Base-by-base conservation (phyloP, 1,284 basidiomycete genomes). In the Ceratobasidium sp. region DNA sequence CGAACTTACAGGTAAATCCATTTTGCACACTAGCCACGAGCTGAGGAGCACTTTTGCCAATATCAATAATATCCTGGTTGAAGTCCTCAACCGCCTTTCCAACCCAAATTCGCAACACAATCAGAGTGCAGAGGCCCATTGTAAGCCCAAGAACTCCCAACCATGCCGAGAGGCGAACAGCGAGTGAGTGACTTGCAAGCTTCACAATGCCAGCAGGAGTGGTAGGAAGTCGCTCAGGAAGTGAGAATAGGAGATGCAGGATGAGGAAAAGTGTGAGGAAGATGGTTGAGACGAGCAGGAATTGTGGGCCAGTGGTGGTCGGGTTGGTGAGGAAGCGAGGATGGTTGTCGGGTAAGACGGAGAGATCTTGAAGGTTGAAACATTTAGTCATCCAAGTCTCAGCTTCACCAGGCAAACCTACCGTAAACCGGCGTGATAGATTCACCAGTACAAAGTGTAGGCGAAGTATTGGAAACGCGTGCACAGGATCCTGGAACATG, bases 71-170 rank as follows among this genome's bases (percentile, higher is more conserved):
- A 56, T 80, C 85, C 50, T 79, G 77, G 76, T 92, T 92, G 78
- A 92, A 92, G 74, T 92, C 90, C 68, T 87, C 83, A 1, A 88
- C 85, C 1, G 89, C 85, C 77, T 91, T 91, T 29, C 86, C 90
- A 71, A 90, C 90, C 86, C 89, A 92, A 84, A 92, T 90, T 72
- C 89, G 86, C 69, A 89, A 78, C 69, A 92, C 83, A 22, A 91
- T 81, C 78, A 90, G 89, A 13, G 87, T 81, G 6, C 86, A 86
- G 70, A 91, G 77, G n/a, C 88, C 88, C 89, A 90, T 84, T 73
- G 91, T 80, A 76, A 91, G 91, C 12, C 88, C 88, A 71, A 88
- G 80, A 54, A 91, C 81, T 3, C 91, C 90, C 70, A 91, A 81
- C 88, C 90, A 91, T 15, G 89, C 87, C 13, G 87, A 86, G 20